phyloP scores from a whole-genome alignment of 805 yeast genomes.

The Candida verbasci region DNA sequence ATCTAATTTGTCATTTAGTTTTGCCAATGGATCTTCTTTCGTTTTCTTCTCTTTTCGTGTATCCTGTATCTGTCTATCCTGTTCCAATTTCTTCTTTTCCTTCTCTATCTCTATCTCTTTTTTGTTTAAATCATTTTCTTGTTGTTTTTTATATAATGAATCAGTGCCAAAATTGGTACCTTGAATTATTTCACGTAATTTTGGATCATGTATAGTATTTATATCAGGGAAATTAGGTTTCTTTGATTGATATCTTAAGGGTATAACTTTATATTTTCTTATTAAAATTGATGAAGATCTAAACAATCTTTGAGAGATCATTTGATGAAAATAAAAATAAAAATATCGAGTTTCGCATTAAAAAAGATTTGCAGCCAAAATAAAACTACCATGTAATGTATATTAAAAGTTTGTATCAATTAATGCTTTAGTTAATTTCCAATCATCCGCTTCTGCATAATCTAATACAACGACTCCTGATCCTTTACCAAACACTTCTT shows the following conservation, averaged over 20 bases:
- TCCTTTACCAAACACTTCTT: conserved; percentile 48
- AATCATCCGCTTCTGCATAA: conserved; percentile 57
- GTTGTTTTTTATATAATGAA: conserved; percentile 8
- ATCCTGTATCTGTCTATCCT: neutral
- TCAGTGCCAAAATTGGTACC: conserved; percentile 28
- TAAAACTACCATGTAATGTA: neutral
- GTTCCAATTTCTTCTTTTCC: conserved; percentile 3
- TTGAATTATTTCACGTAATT: conserved; percentile 29
- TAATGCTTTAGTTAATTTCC: conserved; percentile 50
- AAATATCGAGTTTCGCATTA: neutral
- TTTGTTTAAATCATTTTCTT: conserved; percentile 7
- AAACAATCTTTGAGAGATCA: conserved; percentile 1
- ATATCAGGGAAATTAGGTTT: conserved; percentile 5
- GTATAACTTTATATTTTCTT: neutral
- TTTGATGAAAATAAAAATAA: neutral
- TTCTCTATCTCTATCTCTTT: conserved; percentile 6
- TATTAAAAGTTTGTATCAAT: conserved; percentile 46
- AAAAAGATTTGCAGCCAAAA: neutral
- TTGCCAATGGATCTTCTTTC: neutral
- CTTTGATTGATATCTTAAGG: conserved; percentile 6
- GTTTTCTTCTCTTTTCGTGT: neutral
- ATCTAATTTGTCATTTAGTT: conserved; percentile 3
- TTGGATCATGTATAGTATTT: conserved; percentile 19
- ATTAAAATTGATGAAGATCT: neutral
- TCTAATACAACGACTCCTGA: conserved; percentile 67